Percentiles rank a stretch among this genome's conserved stretches.
phyloP scores from a whole-genome alignment of 2,329 filamentous ascomycete genomes.

The Coniella lustricola region DNA sequence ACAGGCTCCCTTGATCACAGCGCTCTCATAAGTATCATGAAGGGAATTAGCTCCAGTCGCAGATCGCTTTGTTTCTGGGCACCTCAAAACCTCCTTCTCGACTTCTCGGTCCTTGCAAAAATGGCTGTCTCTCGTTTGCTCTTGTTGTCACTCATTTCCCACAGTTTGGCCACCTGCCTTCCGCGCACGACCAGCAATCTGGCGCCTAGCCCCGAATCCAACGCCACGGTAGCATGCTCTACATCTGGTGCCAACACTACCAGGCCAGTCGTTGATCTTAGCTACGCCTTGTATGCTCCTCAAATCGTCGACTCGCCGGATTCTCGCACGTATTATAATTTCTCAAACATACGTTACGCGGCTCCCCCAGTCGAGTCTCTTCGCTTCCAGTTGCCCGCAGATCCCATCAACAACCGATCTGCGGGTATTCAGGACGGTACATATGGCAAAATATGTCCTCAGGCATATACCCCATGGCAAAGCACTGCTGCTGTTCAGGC shows the following conservation, averaged over 20 bases:
- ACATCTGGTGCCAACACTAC: neutral
- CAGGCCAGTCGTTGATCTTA: neutral
- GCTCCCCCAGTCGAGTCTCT: slow-evolving; percentile 17
- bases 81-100: neutral
- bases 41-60: too few species aligned
- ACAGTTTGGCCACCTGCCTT: neutral
- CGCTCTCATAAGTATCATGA: too few species aligned
- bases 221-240: neutral
- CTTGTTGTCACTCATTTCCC: neutral
- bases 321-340: slow-evolving; percentile 18
- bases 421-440: neutral
- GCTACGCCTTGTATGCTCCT: slow-evolving; percentile 5
- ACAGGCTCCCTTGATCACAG: too few species aligned
- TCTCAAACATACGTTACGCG: slow-evolving; percentile 22
- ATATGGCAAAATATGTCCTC: neutral
- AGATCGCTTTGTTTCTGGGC: too few species aligned
- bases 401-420: neutral
- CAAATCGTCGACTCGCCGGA: slow-evolving; percentile 3
- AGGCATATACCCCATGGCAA: neutral
- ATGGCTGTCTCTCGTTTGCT: neutral
- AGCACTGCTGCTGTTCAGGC: neutral
- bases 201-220: neutral
- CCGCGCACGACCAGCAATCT: neutral
- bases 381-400: slow-evolving; percentile 18
- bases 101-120: neutral